Evolutionary conservation across 495 filamentous ascomycete species (phyloP).

Genomic region (Gamarada debralockiae): DNA sequence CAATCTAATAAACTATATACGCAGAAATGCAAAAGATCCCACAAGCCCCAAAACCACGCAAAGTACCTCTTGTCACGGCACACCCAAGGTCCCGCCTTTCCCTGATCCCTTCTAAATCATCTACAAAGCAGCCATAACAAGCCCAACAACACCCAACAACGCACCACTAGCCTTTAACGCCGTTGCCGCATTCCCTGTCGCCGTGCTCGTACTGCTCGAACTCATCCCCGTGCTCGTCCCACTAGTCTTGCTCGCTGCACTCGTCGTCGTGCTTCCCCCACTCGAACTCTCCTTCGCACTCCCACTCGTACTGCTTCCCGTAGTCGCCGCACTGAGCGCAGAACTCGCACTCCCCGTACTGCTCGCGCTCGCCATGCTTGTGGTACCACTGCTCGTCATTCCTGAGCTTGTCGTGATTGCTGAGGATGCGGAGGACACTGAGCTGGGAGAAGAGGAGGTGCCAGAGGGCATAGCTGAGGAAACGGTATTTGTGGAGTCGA

Average conservation of each 20-base stretch:
- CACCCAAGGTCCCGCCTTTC: too few species aligned
- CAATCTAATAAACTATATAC: too few species aligned
- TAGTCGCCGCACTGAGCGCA: background rate
- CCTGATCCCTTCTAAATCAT: too few species aligned
- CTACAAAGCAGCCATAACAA: constrained; percentile 6
- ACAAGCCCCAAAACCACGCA: too few species aligned
- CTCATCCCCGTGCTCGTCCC: background rate
- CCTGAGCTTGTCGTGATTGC: background rate
- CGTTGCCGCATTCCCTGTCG: background rate
- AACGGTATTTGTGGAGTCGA: constrained; percentile 43
- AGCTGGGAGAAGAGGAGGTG: background rate
- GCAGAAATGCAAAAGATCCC: too few species aligned
- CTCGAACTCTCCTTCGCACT: background rate
- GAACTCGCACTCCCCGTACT: background rate
- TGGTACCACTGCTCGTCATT: background rate
- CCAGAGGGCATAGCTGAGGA: constrained; percentile 26
- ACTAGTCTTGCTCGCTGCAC: background rate
- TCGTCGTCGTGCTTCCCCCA: background rate
- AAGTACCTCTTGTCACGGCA: too few species aligned
- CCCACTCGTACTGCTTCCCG: background rate
- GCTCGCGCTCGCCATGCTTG: background rate
- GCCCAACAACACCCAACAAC: background rate
- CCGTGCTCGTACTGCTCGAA: background rate
- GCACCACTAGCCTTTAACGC: background rate
- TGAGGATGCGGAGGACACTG: background rate